Percentiles rank a stretch among this genome's conserved stretches.
phyloP scores from a whole-genome alignment of 768 basidiomycete species.

The Rhizopogon salebrosus region DNA sequence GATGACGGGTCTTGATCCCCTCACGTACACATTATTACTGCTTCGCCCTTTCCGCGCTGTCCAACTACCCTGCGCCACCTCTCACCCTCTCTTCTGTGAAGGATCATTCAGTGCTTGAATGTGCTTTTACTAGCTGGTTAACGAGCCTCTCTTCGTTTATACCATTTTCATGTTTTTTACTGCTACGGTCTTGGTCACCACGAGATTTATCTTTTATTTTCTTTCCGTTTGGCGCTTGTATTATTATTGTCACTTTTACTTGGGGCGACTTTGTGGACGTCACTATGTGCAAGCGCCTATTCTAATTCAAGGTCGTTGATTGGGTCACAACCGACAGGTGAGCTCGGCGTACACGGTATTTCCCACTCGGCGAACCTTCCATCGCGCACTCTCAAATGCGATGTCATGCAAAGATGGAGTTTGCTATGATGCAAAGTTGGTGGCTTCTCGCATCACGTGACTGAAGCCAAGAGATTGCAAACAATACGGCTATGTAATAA shows the following conservation, averaged over 20 bases:
- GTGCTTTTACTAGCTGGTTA: slow-evolving; percentile 24
- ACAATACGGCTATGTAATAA: too few species aligned
- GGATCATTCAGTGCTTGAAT: slow-evolving; percentile 13
- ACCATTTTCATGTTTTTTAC: slow-evolving; percentile 11
- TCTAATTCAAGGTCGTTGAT: not conserved
- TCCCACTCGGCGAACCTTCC: too few species aligned
- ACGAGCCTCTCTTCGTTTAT: slow-evolving; percentile 34
- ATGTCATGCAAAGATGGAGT: too few species aligned
- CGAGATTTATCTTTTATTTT: not conserved
- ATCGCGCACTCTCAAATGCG: too few species aligned
- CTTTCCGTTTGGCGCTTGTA: not conserved
- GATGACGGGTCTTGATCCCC: slow-evolving; percentile 22
- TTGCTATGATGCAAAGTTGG: too few species aligned
- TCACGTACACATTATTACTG: slow-evolving; percentile 5
- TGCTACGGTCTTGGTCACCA: not conserved
- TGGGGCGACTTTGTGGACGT: too few species aligned
- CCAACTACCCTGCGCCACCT: slow-evolving; percentile 5
- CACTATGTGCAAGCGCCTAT: not conserved
- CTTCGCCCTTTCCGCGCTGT: slow-evolving; percentile 6
- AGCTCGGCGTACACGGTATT: too few species aligned
- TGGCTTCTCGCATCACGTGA: too few species aligned
- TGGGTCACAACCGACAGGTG: too few species aligned
- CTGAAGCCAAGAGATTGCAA: too few species aligned
- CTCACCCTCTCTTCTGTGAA: slow-evolving; percentile 11
- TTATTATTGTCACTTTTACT: not conserved